A percentile compares a stretch with the other conserved stretches of the same genome.
These are phyloP conservation scores for Scalesia atractyloides DNA, from an alignment of 129 eudicot species.

Conservation along the genomic window DNA sequence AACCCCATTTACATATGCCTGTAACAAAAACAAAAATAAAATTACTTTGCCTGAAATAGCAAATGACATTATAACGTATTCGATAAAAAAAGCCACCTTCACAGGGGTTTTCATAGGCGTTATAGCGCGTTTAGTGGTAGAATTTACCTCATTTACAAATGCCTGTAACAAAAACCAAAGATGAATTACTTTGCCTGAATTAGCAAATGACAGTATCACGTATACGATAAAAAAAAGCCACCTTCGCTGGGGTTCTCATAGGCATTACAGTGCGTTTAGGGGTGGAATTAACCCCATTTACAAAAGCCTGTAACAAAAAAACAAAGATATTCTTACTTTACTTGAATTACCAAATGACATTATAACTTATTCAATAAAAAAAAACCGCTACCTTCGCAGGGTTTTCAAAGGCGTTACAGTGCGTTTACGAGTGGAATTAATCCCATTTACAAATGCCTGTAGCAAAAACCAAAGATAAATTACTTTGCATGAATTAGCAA, in stretches of 20 bases:
- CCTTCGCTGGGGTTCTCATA: constrained; percentile 45
- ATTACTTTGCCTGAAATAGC: too few species aligned
- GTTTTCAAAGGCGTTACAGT: constrained; percentile 50
- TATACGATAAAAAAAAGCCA: constrained; percentile 1
- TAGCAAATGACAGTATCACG: not conserved
- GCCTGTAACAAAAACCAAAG: too few species aligned
- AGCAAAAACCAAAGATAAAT: too few species aligned
- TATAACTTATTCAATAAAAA: not conserved
- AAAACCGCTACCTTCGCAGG: constrained; percentile 32
- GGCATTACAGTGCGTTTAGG: constrained; percentile 48
- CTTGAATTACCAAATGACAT: not conserved
- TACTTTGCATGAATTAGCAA: too few species aligned
- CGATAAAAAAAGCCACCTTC: constrained; percentile 27
- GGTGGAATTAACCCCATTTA: constrained; percentile 20
- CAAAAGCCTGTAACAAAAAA: not conserved
- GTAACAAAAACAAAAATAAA: too few species aligned
- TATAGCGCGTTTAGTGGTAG: constrained; percentile 29
- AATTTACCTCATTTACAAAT: constrained; percentile 13
- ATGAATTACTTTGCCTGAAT: too few species aligned
- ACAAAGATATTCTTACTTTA: constrained; percentile 4
- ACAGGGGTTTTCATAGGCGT: constrained; percentile 54
- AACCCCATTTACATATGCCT: constrained; percentile 7
- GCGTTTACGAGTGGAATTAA: constrained; percentile 31
- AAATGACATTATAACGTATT: not conserved
- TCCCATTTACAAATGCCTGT: not conserved